Conservation (phyloP, 1,284 basidiomycete species). For the Marasmius tenuissimus region DNA sequence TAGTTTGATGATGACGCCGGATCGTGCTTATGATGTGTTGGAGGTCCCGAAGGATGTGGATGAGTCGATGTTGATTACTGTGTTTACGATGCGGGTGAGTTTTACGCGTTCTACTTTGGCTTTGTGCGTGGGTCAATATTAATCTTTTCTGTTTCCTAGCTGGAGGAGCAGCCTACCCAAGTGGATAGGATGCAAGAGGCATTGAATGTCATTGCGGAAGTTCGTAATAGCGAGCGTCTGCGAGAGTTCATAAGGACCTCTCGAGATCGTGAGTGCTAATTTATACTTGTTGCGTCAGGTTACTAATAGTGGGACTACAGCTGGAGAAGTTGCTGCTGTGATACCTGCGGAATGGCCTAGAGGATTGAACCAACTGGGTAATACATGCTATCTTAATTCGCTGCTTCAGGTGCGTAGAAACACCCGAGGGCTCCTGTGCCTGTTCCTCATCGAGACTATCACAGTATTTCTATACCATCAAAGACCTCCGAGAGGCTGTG, state of each 20-base stretch:
- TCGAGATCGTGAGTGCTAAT: conserved; percentile 60
- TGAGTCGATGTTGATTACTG: conserved; percentile 73
- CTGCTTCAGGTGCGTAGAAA: conserved; percentile 60
- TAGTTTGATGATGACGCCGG: conserved; percentile 64
- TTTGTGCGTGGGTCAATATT: not conserved
- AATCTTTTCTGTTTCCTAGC: conserved; percentile 36
- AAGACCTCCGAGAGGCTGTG: conserved; percentile 79
- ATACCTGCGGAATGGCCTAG: conserved; percentile 72
- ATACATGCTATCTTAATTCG: conserved; percentile 92
- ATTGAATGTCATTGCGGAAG: conserved; percentile 66
- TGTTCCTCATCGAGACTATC: not conserved
- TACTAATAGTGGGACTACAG: conserved; percentile 32
- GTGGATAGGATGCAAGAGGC: conserved; percentile 67
- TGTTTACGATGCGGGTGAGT: conserved; percentile 70
- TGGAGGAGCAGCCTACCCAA: conserved; percentile 69
- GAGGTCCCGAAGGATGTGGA: conserved; percentile 72
- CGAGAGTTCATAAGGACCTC: conserved; percentile 66
- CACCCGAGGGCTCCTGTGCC: not conserved
- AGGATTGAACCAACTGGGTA: conserved; percentile 90
- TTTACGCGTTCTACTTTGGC: conserved; percentile 25
- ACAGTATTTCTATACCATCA: conserved; percentile 95
- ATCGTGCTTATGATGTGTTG: conserved; percentile 72
- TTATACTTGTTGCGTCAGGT: conserved; percentile 1
- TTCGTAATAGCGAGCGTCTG: conserved; percentile 71
- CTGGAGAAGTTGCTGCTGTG: conserved; percentile 56